Evolutionary conservation across 2,329 filamentous ascomycete species (phyloP), one percentile per base, ranked within the genome.

Genomic region (Curvularia sp.): DNA sequence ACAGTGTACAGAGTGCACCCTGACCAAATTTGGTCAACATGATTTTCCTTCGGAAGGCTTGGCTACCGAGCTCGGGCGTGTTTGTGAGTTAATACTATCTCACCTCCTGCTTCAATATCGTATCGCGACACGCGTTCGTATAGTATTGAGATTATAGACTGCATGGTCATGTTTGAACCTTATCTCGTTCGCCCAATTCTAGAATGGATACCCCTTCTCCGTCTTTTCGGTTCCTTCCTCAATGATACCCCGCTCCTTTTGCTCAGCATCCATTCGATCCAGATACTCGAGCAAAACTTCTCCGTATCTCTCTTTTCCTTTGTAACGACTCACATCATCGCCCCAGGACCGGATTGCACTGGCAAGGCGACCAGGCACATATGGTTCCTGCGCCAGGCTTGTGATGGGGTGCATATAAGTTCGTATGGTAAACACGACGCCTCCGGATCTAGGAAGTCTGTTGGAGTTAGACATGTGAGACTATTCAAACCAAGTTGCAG

Each of bases 341-440:
- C 89, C 90, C 92, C 92, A 95, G 74, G 91, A 94, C 39, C 92
- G 81, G 4, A 96, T 79, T 5, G 90, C 91, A 66, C 89, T 91
- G 2, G 92, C 92, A 69, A 96, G 75, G 33, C 92, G 77, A 0
- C 92, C 91, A 0, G 92, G 91, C 0, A 96, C 91, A 73, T 90
- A 91, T 18, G 88, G 85, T 77, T 94, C 90, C 31, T 72, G 86
- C 75, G 0, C 79, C 87, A 94, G 84, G 15, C 88, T 86, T 0
- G 83, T 88, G 30, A 94, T 78, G 0, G 89, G 89, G 58, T 88
- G 85, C 69, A 94, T 93, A 74, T 94, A 94, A 0, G 91, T 94
- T 12, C 91, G 81, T 50, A 94, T 92, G 0, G 91, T 93, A 68
- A 94, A 94, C 3, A 89, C 85, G 9, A 82, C 77, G 24, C 77